Evolutionary conservation across 1,284 basidiomycete species (phyloP), one percentile per base, ranked within the genome.

Genomic region (Naganishia albida): DNA sequence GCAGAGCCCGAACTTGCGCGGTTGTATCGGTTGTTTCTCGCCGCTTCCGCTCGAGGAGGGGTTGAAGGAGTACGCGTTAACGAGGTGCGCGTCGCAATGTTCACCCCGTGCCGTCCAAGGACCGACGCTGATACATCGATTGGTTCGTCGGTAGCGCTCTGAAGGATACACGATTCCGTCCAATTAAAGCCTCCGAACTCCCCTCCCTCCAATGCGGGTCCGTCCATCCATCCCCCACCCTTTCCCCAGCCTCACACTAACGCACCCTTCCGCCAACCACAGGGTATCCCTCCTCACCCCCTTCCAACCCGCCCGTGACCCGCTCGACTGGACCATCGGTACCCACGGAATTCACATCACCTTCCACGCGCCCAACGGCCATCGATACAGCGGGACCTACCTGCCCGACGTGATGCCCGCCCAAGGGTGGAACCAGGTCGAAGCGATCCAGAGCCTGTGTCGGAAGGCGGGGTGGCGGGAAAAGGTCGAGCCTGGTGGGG

Each of bases 11-110:
- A 82, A 86, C 53, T 82, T 99, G 67, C 83, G 95, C 67, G 95
- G 95, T 26, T 99, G 95, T 80, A 98, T 99, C 71, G 95, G 95
- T 72, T 94, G 87, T 75, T 99, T 99, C 75, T 86, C 88, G 51
- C 84, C 91, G 1, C 83, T 88, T 75, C 81, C 86, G 7, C 82
- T 98, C 26, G 84, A 83, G 48, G 83, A 88, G 30, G 93, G 93
- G 12, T 77, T 99, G 64, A 84, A 85, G 55, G 91, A 97, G 72
- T 99, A 97, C 75, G 93, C 95, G 39, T 83, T 93, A 69, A 86
- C 89, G 75, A 93, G 91, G 82, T 82, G 40, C 49, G 76, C 66
- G 44, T 6, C 7, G 23, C 7, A n/a, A n/a, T n/a, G n/a, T n/a
- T n/a, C n/a, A n/a, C n/a, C n/a, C n/a, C n/a, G n/a, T n/a, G n/a